Evolutionary conservation across 192 early-diverging fungal species (phyloP), one percentile per base, ranked within the genome.

Genomic region (Coemansia sp.): DNA sequence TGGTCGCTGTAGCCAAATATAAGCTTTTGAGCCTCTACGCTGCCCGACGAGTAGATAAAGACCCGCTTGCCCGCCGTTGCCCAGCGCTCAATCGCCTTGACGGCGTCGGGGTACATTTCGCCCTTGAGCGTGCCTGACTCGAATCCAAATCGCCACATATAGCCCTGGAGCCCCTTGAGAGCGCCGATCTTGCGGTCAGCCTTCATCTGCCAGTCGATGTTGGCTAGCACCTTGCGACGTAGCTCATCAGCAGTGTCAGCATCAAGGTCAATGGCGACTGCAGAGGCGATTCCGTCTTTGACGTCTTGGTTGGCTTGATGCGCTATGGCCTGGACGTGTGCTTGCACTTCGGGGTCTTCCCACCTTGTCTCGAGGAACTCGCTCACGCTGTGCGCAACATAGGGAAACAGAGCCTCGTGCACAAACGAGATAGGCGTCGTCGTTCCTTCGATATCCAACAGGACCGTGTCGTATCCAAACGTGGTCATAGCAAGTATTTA

Each of bases 341-440:
- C 32, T 26, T 79, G 64, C 5, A 82, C 52, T 19, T 71, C 79
- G 1, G 68, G 42, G 1, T 84, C 65, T 36, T 41, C 55, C 86
- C 85, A 88, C 60, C 76, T 65, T 1, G 67, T 53, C 19, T 82
- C 68, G n/a, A 99, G 64, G 56, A 95, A 99, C 29, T 74, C 59
- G 7, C 68, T 22, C 4, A 91, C 61, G 38, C 87, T 82, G 29
- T 75, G 64, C 24, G 69, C 69, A 34, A 94, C 88, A 70, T 94
- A 95, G 14, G 97, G 94, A 58, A 99, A 99, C 62, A 99, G 74
- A 11, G 84, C 83, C 44, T 95, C 92, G 74, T 94, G 93, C 18
- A 99, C 95, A 84, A 97, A 99, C 21, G 93, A 86, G 29, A 99
- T 95, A 15, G 95, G 93, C 1, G 94, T 96, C 6, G 93, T 98